phyloP scores from a whole-genome alignment of 805 yeast genomes.

The Tetrapisispora fleetii region DNA sequence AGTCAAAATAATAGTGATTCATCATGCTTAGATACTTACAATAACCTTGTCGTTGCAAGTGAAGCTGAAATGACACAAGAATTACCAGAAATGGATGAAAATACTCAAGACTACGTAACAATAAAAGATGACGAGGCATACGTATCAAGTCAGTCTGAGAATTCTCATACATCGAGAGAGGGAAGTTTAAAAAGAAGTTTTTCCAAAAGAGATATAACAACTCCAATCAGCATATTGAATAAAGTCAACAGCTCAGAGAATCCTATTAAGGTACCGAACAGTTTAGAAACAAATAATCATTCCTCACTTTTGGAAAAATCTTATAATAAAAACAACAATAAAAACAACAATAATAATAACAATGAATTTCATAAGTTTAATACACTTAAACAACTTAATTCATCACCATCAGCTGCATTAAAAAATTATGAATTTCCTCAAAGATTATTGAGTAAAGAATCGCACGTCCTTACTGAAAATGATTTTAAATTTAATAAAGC shows the following conservation, averaged over 20 bases:
- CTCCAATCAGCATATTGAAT: background rate
- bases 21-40: slow-evolving; percentile 1
- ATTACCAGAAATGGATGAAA: slow-evolving; percentile 22
- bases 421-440: background rate
- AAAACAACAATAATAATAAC: too few relatives aligned
- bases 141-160: background rate
- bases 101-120: background rate
- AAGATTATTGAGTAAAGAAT: background rate
- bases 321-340: too few relatives aligned
- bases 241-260: background rate
- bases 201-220: background rate
- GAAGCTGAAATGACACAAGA: slow-evolving; percentile 25
- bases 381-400: background rate
- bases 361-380: too few relatives aligned
- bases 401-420: background rate
- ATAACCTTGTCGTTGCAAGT: slow-evolving; percentile 11
- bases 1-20: background rate
- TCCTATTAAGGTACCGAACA: background rate
- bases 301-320: background rate
- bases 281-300: too few relatives aligned
- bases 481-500: slow-evolving; percentile 29
- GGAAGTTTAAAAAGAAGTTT: background rate
- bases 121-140: background rate
- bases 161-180: background rate
- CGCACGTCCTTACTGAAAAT: background rate